Evolutionary conservation across 2,329 filamentous ascomycete species (phyloP).

Genomic region (Fusarium virguliforme): DNA sequence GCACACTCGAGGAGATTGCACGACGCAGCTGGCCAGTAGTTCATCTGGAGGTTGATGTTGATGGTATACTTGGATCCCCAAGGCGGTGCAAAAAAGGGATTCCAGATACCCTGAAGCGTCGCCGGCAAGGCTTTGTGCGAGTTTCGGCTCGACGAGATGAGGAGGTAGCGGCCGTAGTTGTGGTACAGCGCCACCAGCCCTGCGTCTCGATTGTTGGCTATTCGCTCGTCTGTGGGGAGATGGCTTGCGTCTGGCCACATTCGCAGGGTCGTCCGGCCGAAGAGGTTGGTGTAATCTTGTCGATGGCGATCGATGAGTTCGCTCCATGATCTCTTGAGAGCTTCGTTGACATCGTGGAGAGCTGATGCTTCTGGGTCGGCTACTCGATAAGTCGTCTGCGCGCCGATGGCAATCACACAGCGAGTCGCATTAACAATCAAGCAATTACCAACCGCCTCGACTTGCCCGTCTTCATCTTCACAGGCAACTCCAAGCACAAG

Average conservation of each 20-base stretch:
- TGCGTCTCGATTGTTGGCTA: conserved; percentile 42
- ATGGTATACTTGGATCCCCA: conserved; percentile 68
- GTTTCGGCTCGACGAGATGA: conserved; percentile 49
- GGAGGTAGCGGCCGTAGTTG: conserved; percentile 55
- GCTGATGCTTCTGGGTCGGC: conserved; percentile 42
- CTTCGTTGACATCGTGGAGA: conserved; percentile 44
- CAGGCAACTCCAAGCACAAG: conserved; percentile 36
- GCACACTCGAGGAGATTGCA: conserved; percentile 59
- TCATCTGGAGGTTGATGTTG: conserved; percentile 70
- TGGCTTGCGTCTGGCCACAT: conserved; percentile 44
- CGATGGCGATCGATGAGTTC: conserved; percentile 30
- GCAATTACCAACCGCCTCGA: conserved; percentile 40
- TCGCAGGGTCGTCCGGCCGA: conserved; percentile 36
- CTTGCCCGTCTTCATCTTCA: neutral
- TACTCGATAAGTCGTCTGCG: conserved; percentile 46
- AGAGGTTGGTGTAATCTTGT: conserved; percentile 43
- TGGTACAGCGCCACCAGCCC: conserved; percentile 52
- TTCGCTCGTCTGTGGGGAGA: conserved; percentile 43
- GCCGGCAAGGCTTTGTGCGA: conserved; percentile 50
- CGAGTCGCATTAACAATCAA: conserved; percentile 26
- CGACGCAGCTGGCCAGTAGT: conserved; percentile 63
- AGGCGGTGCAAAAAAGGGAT: conserved; percentile 52
- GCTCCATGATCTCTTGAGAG: conserved; percentile 40
- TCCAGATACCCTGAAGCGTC: conserved; percentile 58
- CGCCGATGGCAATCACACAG: conserved; percentile 43